Base-by-base conservation (phyloP, 73 alveolate genomes). In the Breviolum minutum region DNA sequence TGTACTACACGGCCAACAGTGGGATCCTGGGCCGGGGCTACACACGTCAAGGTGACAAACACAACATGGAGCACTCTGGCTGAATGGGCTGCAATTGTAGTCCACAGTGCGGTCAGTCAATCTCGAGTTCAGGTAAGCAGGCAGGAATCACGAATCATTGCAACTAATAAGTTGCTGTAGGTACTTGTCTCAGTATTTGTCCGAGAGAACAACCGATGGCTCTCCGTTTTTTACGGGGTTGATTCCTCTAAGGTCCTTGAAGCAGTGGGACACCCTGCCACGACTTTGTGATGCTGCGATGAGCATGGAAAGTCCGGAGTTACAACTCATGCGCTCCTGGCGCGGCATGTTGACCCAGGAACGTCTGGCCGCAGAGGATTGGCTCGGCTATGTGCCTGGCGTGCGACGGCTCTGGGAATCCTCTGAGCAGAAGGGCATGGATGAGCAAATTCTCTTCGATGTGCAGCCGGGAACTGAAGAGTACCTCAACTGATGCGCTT, bases 351-450 rank as follows among this genome's bases (percentile, higher is more conserved):
- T 94, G 73, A 63, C 90, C 7, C 63, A 92, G 98, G 98, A 92
- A 90, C 98, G 98, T 11, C 98, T 92, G 64, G 90, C 83, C 17
- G 98, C 98, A 2, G 98, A 92, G 98, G 97, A 91, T 63, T 92
- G 98, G 98, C 98, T 92, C 62, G 98, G 98, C 90, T 92, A 92
- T 26, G 81, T 26, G 27, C 98, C 98, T 61, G 98, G 98, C 32
- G 48, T 92, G 68, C 98, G 98, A 6, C 86, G 91, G 9, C 60
- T 92, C 3, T 92, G 98, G 98, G 91, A 92, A 66, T 74, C 91
- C 40, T 40, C 83, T 16, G 98, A 92, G 91, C 98, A 92, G 62
- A 92, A 92, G 98, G 94, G 98, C 81, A 92, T 92, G 98, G 98
- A 92, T 29, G 98, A 92, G 2, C 98, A 92, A 48, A 92, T 92